Evolutionary conservation across 768 basidiomycete genomes (phyloP).

Genomic region (Mycena amicta): DNA sequence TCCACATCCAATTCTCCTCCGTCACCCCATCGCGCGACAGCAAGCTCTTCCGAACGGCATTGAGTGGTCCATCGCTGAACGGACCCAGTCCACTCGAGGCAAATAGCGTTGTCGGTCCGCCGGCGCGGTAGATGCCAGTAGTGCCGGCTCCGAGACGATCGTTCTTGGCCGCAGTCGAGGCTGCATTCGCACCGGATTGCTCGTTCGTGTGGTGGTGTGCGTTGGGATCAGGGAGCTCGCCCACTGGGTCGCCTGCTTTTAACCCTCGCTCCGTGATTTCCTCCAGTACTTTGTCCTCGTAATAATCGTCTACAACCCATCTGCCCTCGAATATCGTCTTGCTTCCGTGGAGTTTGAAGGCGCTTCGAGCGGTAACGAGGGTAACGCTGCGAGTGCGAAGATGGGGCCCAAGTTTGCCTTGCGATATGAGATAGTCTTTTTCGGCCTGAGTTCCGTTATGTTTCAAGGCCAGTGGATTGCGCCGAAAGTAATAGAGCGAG

Average conservation of each 20-base stretch:
- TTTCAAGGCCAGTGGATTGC: conserved; percentile 89
- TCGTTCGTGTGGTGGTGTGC: conserved; percentile 53
- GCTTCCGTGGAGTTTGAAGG: conserved; percentile 91
- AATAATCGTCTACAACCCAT: conserved; percentile 96
- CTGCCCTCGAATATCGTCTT: conserved; percentile 87
- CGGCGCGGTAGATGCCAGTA: conserved; percentile 83
- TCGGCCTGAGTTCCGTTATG: conserved; percentile 87
- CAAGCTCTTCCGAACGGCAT: conserved; percentile 79
- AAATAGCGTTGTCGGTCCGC: conserved; percentile 92
- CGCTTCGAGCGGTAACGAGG: conserved; percentile 88
- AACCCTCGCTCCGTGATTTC: conserved; percentile 83
- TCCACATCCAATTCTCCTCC: conserved; percentile 91
- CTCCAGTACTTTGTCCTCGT: conserved; percentile 79
- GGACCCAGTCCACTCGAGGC: conserved; percentile 84
- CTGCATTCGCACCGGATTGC: conserved; percentile 40
- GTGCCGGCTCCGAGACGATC: conserved; percentile 52
- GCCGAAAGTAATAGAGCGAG: conserved; percentile 96
- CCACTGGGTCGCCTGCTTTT: conserved; percentile 80
- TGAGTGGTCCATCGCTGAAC: conserved; percentile 85
- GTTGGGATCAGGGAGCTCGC: conserved; percentile 78
- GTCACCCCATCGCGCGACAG: conserved; percentile 79
- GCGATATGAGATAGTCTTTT: conserved; percentile 89
- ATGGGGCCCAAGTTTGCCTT: conserved; percentile 86
- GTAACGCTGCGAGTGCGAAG: conserved; percentile 91
- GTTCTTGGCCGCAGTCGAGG: conserved; percentile 39